Percentiles rank a stretch among this genome's conserved stretches.
Conservation (phyloP, 441 rosid species). For the Erysimum cheiri region DNA sequence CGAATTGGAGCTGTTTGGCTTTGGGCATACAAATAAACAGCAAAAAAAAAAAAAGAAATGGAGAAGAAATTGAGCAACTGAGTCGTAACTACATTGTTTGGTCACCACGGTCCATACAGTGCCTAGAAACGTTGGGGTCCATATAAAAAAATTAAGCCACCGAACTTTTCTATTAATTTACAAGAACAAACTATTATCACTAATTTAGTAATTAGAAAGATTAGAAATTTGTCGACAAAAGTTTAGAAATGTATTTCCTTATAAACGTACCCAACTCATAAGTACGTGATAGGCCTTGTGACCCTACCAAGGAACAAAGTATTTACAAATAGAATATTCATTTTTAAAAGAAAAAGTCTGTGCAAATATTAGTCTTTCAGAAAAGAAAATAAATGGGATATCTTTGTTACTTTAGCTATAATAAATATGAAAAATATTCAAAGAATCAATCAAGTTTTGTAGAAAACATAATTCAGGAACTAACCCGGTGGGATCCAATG, state of each 20-base stretch:
- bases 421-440: constrained; percentile 20
- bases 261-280: constrained; percentile 3
- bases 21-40: background rate
- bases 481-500: constrained; percentile 44
- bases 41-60: background rate
- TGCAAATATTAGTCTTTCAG: constrained; percentile 12
- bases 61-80: no score
- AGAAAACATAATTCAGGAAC: constrained; percentile 30
- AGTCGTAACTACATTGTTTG: background rate
- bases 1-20: background rate
- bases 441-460: constrained; percentile 42
- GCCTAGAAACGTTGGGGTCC: background rate
- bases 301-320: constrained; percentile 21
- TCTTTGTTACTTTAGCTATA: constrained; percentile 21
- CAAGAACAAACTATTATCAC: background rate
- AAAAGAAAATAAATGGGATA: background rate
- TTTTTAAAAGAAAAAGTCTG: constrained; percentile 19
- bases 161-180: background rate
- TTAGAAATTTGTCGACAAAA: background rate
- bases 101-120: background rate
- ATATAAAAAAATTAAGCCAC: background rate
- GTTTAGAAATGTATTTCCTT: background rate
- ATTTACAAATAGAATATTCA: background rate
- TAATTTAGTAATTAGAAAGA: background rate
- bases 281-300: background rate